Evolutionary conservation across 2,329 filamentous ascomycete genomes (phyloP).

Genomic region (Acrodontium crateriforme): DNA sequence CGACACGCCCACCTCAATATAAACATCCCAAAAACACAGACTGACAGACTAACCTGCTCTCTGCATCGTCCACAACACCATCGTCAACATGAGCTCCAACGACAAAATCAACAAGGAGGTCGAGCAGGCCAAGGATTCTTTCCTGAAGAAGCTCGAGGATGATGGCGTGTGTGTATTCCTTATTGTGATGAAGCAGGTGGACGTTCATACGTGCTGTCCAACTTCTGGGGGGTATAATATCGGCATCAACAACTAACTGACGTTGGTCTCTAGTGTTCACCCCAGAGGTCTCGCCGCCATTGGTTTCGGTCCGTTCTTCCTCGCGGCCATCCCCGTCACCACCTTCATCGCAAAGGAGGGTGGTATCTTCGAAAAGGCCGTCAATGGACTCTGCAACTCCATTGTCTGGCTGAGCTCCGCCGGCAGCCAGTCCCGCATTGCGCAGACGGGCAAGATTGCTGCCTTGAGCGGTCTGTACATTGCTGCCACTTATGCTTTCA

Average conservation of each 20-base stretch:
- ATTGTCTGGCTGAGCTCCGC: conserved; percentile 13
- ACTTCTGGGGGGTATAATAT: not conserved
- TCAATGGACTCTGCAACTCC: conserved; percentile 13
- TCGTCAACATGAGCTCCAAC: too few species aligned
- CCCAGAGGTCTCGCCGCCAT: conserved; percentile 14
- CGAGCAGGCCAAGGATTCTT: conserved; percentile 6
- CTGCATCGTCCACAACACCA: too few species aligned
- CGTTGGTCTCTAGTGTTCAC: too few species aligned
- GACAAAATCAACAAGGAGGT: conserved; percentile 2
- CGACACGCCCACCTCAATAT: too few species aligned
- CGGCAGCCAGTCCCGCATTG: conserved; percentile 7
- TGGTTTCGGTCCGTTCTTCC: conserved; percentile 16
- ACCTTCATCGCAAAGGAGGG: conserved; percentile 14
- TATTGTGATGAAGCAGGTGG: too few species aligned
- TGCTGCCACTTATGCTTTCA: conserved; percentile 16
- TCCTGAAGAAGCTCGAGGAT: conserved; percentile 9
- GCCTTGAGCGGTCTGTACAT: conserved; percentile 16
- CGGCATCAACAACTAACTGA: conserved; percentile 2
- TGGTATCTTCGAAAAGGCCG: conserved; percentile 14
- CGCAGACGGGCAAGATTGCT: conserved; percentile 16
- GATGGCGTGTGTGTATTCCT: conserved; percentile 16
- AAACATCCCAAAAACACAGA: too few species aligned
- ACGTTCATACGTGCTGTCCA: not conserved
- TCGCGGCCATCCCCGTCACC: conserved; percentile 17
- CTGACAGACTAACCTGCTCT: too few species aligned